Evolutionary conservation across 2,329 filamentous ascomycete genomes (phyloP).

Genomic region (Pseudohalonectria lignicola): DNA sequence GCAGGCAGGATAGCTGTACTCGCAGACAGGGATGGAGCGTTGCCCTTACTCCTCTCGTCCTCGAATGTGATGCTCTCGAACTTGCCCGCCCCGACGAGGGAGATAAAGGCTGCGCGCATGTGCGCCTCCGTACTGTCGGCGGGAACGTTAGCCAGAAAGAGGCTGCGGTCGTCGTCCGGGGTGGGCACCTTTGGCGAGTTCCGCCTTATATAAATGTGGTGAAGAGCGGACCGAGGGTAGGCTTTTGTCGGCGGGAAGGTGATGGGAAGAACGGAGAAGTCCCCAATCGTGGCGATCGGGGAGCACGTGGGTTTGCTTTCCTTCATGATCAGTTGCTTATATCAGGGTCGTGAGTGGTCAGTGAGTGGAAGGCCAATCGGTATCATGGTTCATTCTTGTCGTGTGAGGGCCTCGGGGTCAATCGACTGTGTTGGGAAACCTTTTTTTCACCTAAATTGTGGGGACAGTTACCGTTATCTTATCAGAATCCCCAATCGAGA

Average conservation of each 20-base stretch:
- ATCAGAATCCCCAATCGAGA: no score
- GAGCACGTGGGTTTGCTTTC: no score
- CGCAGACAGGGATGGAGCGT: constrained; percentile 9
- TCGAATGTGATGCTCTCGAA: constrained; percentile 74
- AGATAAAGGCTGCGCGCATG: constrained; percentile 63
- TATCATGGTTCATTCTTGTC: no score
- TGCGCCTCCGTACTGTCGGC: constrained; percentile 70
- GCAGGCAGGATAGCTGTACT: constrained; percentile 35
- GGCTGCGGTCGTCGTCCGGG: constrained; percentile 60
- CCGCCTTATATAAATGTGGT: constrained; percentile 78
- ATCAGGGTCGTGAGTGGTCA: no score
- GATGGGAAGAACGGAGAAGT: constrained; percentile 61
- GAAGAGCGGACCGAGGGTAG: constrained; percentile 41
- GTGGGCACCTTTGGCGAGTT: constrained; percentile 73
- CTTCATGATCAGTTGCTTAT: no score
- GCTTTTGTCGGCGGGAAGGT: constrained; percentile 52
- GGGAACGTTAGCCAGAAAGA: constrained; percentile 88
- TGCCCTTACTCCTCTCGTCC: constrained; percentile 32
- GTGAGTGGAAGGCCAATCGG: no score
- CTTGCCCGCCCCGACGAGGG: constrained; percentile 63
- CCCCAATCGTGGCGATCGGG: constrained; percentile 30
- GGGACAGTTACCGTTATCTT: no score
- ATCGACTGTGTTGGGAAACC: no score
- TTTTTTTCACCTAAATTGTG: no score
- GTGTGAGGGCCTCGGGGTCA: no score